A percentile compares a stretch with the other conserved stretches of the same genome.
phyloP scores from a whole-genome alignment of 805 yeast genomes.

The Sungouiella thailandica region DNA sequence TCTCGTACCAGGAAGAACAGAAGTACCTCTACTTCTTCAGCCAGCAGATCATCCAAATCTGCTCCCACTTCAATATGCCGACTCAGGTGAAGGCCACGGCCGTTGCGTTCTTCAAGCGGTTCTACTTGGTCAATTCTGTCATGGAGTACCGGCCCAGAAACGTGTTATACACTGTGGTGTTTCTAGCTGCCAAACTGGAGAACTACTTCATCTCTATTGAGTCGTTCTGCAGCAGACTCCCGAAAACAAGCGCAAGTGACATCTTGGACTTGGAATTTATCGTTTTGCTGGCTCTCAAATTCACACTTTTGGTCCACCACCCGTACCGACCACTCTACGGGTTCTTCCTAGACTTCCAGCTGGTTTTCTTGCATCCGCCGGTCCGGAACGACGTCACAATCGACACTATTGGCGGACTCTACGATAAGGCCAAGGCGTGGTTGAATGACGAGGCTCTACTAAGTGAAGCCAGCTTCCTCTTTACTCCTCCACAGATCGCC shows the following conservation, averaged over 20 bases:
- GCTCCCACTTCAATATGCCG: constrained; percentile 74
- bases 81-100: constrained; percentile 89
- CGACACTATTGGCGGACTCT: constrained; percentile 58
- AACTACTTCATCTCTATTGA: constrained; percentile 84
- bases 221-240: constrained; percentile 67
- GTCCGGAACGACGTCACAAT: constrained; percentile 40
- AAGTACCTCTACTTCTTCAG: constrained; percentile 67
- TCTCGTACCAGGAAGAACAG: constrained; percentile 67
- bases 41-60: constrained; percentile 63
- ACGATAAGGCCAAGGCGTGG: constrained; percentile 64
- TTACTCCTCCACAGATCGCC: constrained; percentile 94
- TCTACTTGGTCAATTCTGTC: constrained; percentile 74
- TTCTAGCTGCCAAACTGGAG: constrained; percentile 89
- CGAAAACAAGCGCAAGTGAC: constrained; percentile 59
- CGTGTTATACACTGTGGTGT: constrained; percentile 66
- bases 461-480: constrained; percentile 72
- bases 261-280: constrained; percentile 77
- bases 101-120: constrained; percentile 71
- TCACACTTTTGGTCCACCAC: constrained; percentile 82
- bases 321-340: constrained; percentile 91
- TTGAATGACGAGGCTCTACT: constrained; percentile 60
- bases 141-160: constrained; percentile 87
- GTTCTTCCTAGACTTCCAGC: constrained; percentile 85
- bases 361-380: constrained; percentile 40
- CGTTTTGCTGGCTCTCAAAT: constrained; percentile 66